phyloP scores from a whole-genome alignment of 371 early-diverging fungal species.

The Chytridium lagenaria region DNA sequence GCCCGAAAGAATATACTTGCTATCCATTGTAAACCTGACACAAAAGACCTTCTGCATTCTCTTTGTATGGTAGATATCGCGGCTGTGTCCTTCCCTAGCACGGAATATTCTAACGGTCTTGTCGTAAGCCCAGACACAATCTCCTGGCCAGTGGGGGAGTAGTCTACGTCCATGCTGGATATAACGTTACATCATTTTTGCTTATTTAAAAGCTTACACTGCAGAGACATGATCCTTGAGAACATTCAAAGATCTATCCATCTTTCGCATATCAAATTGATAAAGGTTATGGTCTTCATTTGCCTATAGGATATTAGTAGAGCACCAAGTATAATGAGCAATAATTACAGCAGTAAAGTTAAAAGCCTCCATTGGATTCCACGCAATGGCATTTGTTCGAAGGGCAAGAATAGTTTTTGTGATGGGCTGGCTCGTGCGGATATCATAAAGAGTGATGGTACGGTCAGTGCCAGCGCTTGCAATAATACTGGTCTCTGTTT shows the following conservation, averaged over 20 bases:
- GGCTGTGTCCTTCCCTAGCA: slow-evolving; percentile 78
- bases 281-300: slow-evolving; percentile 98
- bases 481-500: slow-evolving; percentile 88
- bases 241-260: slow-evolving; percentile 81
- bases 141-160: slow-evolving; percentile 96
- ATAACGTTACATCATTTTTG: background rate
- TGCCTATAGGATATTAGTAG: slow-evolving; percentile 55
- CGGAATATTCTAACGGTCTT: slow-evolving; percentile 93
- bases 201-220: slow-evolving; percentile 63
- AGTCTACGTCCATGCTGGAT: slow-evolving; percentile 89
- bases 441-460: slow-evolving; percentile 91
- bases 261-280: slow-evolving; percentile 95
- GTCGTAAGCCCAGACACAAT: slow-evolving; percentile 97
- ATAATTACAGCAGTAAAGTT: slow-evolving; percentile 82
- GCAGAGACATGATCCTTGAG: slow-evolving; percentile 97
- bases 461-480: slow-evolving; percentile 93
- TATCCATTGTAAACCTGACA: slow-evolving; percentile 93
- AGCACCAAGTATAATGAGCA: too few species aligned
- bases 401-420: slow-evolving; percentile 74
- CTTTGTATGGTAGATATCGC: slow-evolving; percentile 98
- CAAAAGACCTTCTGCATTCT: slow-evolving; percentile 97
- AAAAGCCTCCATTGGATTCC: slow-evolving; percentile 98
- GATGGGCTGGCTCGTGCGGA: slow-evolving; percentile 83
- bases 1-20: slow-evolving; percentile 95
- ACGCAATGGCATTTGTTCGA: slow-evolving; percentile 87